A percentile compares a stretch with the other conserved stretches of the same genome.
These are phyloP conservation scores for Paraleonurus japonicus DNA, from an alignment of 257 asterid genomes.

Conservation along the genomic window DNA sequence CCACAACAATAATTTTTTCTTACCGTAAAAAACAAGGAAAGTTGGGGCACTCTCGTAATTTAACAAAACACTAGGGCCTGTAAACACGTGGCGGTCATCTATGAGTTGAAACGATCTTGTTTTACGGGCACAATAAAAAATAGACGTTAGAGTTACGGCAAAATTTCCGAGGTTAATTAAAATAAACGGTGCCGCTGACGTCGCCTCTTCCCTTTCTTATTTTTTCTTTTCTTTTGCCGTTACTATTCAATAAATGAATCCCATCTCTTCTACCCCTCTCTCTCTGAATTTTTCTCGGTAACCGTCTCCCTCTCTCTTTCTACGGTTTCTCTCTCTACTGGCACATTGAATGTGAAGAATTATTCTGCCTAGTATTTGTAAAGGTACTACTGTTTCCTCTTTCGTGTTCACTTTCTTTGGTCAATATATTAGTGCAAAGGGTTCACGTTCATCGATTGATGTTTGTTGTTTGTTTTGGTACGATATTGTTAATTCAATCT, in stretches of 20 bases:
- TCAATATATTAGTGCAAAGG: constrained; percentile 15
- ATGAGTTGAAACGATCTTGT: constrained; percentile 6
- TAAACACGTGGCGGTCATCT: constrained; percentile 32
- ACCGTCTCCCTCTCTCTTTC: constrained; percentile 22
- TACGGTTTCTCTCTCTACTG: constrained; percentile 7
- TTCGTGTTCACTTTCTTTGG: neutral
- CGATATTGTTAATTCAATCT: neutral
- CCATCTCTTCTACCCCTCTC: constrained; percentile 21
- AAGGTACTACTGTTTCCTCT: constrained; percentile 21
- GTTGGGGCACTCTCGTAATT: constrained; percentile 30
- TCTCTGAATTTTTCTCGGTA: constrained; percentile 24
- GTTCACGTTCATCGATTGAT: constrained; percentile 9
- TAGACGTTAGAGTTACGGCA: constrained; percentile 57
- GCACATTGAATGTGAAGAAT: constrained; percentile 27
- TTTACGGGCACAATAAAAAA: constrained; percentile 3
- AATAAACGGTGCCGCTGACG: constrained; percentile 41
- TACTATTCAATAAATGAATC: constrained; percentile 23
- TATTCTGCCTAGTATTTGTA: constrained; percentile 12
- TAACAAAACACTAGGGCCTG: constrained; percentile 21
- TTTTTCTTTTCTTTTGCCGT: constrained; percentile 11
- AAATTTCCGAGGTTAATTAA: constrained; percentile 30
- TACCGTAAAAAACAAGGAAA: constrained; percentile 50
- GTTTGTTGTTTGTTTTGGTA: neutral
- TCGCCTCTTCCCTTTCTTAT: constrained; percentile 27
- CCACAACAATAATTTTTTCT: constrained; percentile 17